Conservation (phyloP, 192 early-diverging fungal species). For the Umbelopsis isabellina region DNA sequence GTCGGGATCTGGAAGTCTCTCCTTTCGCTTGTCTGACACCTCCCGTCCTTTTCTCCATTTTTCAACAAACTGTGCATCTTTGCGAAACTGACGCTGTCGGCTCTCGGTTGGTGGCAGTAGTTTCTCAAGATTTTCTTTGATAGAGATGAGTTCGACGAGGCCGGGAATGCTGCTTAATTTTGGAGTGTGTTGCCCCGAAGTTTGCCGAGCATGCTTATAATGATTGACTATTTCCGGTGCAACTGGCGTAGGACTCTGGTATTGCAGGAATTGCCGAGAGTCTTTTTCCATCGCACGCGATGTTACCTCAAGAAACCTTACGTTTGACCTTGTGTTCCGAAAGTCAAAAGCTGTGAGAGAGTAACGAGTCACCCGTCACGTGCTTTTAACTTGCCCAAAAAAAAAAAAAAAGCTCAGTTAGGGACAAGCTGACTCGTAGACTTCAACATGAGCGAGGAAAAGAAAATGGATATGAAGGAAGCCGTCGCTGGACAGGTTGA, state of each 20-base stretch:
- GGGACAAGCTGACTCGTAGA: background rate
- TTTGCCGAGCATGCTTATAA: constrained; percentile 6
- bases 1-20: constrained; percentile 22
- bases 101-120: constrained; percentile 28
- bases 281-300: constrained; percentile 23
- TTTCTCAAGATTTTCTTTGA: constrained; percentile 35
- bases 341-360: background rate
- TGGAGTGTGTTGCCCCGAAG: background rate
- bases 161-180: constrained; percentile 30
- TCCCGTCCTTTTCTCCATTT: constrained; percentile 19
- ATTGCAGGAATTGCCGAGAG: constrained; percentile 17
- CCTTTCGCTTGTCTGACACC: constrained; percentile 15
- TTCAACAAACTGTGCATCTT: constrained; percentile 13
- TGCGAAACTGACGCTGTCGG: constrained; percentile 21
- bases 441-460: constrained; percentile 11
- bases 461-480: constrained; percentile 22
- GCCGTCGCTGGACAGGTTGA: constrained; percentile 40
- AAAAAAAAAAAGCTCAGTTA: constrained; percentile 11
- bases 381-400: background rate
- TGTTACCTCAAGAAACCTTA: background rate
- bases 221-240: background rate
- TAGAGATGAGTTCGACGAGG: constrained; percentile 28
- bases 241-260: constrained; percentile 15
- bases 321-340: background rate
- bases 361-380: constrained; percentile 7